Base-by-base conservation (phyloP, 345 rosid species). In the Eucalyptus polybractea region DNA sequence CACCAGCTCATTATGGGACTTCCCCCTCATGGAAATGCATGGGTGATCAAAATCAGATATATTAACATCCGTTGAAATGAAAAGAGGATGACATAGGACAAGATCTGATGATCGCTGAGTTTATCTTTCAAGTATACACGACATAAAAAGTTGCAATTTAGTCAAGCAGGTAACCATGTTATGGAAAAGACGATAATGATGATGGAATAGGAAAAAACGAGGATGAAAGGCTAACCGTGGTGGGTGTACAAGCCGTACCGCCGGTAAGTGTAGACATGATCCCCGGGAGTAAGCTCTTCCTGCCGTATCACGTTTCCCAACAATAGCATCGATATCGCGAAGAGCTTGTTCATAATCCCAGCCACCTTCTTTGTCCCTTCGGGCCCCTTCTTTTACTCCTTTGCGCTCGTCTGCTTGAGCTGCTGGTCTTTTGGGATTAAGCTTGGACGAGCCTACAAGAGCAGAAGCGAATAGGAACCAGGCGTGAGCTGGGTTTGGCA, bases 301-400 rank as follows among this genome's bases (percentile, higher is more conserved):
- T 14, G 80, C 37, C 1, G 5, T 31, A 67, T 67, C 80, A 0
- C 80, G 0, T 67, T 31, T 7, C 80, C 3, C 10, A 1, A 0
- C 80, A 67, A 3, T 1, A 16, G 80, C 80, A 16, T 67, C 12
- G 14, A 31, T 67, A 67, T 67, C 19, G 0, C 33, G 76, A 67
- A 67, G 58, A 53, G 2, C 58, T 1, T 19, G 58, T 19, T 53
- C 5, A 53, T 21, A 2, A 19, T 53, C 58, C 58, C 58, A 53
- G 1, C 58, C 25, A 53, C 58, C 25, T 2, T 53, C 19, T 19
- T 53, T 2, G 2, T 53, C 58, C 58, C 25, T 53, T 53, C 22
- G 25, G 58, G 0, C 58, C 58, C 56, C 25, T 53, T 0, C 25
- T 53, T 53, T 53, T 19, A 53, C 58, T 53, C 58, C 58, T 1